Base-by-base conservation (phyloP, 805 yeast species). In the Yamadazyma sp. region DNA sequence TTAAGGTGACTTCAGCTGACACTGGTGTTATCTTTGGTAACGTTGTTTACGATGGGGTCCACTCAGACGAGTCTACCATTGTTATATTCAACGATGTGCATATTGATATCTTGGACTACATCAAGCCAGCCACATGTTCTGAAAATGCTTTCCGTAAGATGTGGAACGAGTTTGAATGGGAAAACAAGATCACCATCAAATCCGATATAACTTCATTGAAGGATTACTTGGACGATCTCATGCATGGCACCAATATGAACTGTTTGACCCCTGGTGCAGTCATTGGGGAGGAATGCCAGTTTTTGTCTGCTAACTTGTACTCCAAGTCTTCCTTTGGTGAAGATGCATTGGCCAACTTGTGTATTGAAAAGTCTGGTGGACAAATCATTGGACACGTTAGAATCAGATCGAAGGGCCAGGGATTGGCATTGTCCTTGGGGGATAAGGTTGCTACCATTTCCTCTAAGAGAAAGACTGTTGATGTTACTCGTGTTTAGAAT, bases 161-260 rank as follows among this genome's bases (percentile, higher is more conserved):
- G 98, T 93, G 99, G 99, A 88, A 89, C 60, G 97, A 90, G 60
- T 93, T 95, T 59, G 99, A 93, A 67, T 93, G 99, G 99, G 99
- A 93, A 65, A 93, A 93, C 71, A 93, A 93, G 71, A 90, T 93
- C 51, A 85, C 90, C 43, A 85, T 93, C 58, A 81, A 83, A 49
- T 79, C 95, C 2, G 74, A 71, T 37, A 70, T 82, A 46, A 60
- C 75, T 21, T 66, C 86, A 1, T 73, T 95, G 55, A 81, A 82
- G 55, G 85, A 78, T 32, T 93, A 87, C 63, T 71, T 93, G 60
- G 84, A 81, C 42, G 82, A 77, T 53, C 68, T 93, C 50, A 67
- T 85, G 67, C 68, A 73, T 41, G 90, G 87, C 32, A 93, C 99
- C 3, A 90, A 91, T 62, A 95, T 93, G 98, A 80, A 82, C 41